phyloP scores from a whole-genome alignment of 2,329 filamentous ascomycete species.

The Cladophialophora psammophila region DNA sequence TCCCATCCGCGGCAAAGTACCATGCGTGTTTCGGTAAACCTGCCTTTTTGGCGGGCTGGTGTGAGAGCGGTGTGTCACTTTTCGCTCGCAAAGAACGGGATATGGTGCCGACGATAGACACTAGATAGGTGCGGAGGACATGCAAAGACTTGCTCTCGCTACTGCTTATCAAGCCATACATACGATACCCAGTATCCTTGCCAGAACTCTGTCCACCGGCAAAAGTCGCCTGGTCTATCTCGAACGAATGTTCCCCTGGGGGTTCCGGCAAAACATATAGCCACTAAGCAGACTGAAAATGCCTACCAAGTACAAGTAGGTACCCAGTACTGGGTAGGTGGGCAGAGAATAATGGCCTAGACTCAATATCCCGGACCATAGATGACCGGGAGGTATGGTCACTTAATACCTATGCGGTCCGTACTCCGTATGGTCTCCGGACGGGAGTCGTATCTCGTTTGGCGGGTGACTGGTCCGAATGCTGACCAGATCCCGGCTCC shows the following conservation, averaged over 20 bases:
- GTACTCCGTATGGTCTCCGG: not conserved
- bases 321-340: too few relatives aligned
- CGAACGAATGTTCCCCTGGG: not conserved
- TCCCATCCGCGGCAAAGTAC: constrained; percentile 19
- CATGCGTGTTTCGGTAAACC: not conserved
- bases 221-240: not conserved
- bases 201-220: not conserved
- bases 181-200: not conserved
- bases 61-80: constrained; percentile 12
- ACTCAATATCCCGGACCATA: not conserved
- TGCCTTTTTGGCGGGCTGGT: not conserved
- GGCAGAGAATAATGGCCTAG: too few relatives aligned
- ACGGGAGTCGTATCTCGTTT: constrained; percentile 19
- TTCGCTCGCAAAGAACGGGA: not conserved
- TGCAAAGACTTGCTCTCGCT: not conserved
- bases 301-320: too few relatives aligned
- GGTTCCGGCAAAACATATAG: constrained; percentile 17
- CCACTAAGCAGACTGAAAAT: not conserved
- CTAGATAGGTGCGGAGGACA: not conserved
- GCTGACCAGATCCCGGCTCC: not conserved
- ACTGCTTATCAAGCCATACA: not conserved
- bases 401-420: not conserved
- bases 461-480: not conserved
- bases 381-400: not conserved
- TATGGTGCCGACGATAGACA: not conserved